Evolutionary conservation across 306 rosid species (phyloP).

Genomic region (Cicer chorassanicum): DNA sequence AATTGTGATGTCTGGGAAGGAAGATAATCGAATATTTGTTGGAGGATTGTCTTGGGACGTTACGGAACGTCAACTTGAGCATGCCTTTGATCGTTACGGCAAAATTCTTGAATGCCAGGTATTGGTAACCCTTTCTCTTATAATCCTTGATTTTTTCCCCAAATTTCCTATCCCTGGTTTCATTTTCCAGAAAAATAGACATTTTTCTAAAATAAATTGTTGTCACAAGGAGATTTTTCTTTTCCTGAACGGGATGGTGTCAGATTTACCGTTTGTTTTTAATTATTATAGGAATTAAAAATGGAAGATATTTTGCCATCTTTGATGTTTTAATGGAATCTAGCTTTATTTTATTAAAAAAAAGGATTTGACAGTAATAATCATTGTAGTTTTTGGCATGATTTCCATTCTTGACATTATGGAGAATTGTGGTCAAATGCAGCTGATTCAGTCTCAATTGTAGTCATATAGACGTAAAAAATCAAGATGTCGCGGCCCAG

Average conservation of each 20-base stretch:
- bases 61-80: conserved; percentile 89
- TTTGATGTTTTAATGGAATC: conserved; percentile 16
- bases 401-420: conserved; percentile 12
- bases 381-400: conserved; percentile 3
- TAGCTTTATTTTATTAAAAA: not conserved
- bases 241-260: not conserved
- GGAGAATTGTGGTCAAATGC: not conserved
- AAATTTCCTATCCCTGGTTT: not conserved
- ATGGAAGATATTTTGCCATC: not conserved
- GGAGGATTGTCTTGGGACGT: conserved; percentile 92
- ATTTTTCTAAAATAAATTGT: not conserved
- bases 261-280: not conserved
- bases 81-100: conserved; percentile 80
- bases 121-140: not conserved
- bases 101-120: conserved; percentile 87
- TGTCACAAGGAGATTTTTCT: not conserved
- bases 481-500: not conserved
- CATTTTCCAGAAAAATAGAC: conserved; percentile 27
- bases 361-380: not conserved
- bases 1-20: conserved; percentile 75
- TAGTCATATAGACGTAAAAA: not conserved
- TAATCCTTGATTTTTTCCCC: not conserved
- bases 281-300: not conserved
- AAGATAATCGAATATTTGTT: conserved; percentile 85
- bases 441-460: not conserved